Evolutionary conservation across 2,329 filamentous ascomycete genomes (phyloP).

Genomic region (Cadophora sp.): DNA sequence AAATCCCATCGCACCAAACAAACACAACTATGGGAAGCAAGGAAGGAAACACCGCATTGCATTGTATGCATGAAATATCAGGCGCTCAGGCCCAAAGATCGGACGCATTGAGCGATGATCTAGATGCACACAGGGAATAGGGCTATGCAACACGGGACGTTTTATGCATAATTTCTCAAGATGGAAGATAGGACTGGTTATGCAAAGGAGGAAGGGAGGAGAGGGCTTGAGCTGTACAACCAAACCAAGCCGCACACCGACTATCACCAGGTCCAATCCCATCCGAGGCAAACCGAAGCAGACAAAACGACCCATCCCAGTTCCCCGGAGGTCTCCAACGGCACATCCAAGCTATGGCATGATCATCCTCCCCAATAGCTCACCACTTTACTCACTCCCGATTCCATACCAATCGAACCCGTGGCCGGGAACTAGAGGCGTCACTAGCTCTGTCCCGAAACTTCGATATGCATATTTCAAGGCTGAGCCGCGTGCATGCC

Average conservation of each 20-base stretch:
- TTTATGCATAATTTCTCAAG: neutral
- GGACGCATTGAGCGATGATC: neutral
- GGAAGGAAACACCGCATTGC: neutral
- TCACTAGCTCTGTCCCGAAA: neutral
- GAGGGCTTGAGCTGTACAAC: neutral
- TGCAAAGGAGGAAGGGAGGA: neutral
- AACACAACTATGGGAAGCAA: conserved; percentile 14
- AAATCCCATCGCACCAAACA: conserved; percentile 13
- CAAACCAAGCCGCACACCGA: neutral
- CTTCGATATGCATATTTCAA: conserved; percentile 1
- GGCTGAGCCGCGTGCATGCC: conserved; percentile 6
- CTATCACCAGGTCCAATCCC: neutral
- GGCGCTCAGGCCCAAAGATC: neutral
- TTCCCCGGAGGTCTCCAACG: neutral
- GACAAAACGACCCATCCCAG: neutral
- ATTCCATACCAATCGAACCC: neutral
- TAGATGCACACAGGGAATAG: neutral
- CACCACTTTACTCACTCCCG: neutral
- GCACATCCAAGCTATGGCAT: neutral
- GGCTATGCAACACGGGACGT: neutral
- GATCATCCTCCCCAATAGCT: neutral
- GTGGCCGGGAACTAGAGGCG: neutral
- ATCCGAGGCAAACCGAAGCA: neutral
- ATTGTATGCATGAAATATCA: neutral
- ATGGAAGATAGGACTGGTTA: too few species aligned